phyloP scores from a whole-genome alignment of 2,329 filamentous ascomycete genomes.

The Ilyonectria sp. region DNA sequence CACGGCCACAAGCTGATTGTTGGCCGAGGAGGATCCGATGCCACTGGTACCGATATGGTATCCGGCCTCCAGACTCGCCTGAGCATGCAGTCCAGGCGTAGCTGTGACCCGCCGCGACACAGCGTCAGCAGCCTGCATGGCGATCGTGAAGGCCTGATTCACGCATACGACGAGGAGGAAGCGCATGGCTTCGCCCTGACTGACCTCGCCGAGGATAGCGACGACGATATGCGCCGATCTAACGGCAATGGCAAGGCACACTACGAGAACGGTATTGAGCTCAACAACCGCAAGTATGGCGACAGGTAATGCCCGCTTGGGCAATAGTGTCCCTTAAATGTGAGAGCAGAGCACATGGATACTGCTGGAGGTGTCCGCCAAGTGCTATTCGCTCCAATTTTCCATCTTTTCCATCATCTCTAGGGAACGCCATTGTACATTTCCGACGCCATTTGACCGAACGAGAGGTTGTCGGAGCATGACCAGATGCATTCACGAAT shows the following conservation, averaged over 20 bases:
- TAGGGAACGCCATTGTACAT: constrained; percentile 47
- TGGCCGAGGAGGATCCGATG: constrained; percentile 76
- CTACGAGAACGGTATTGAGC: constrained; percentile 63
- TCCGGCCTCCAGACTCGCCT: constrained; percentile 90
- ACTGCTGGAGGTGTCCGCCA: constrained; percentile 15
- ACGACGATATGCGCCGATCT: constrained; percentile 67
- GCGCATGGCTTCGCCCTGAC: constrained; percentile 80
- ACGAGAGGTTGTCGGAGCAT: constrained; percentile 39
- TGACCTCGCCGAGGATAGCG: constrained; percentile 84
- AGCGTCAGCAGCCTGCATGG: constrained; percentile 75
- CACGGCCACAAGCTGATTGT: constrained; percentile 80
- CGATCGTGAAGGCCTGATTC: constrained; percentile 88
- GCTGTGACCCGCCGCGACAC: constrained; percentile 75
- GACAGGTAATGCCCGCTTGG: constrained; percentile 48
- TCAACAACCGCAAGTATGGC: constrained; percentile 63
- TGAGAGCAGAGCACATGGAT: constrained; percentile 25
- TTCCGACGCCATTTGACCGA: constrained; percentile 44
- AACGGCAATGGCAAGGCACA: constrained; percentile 62
- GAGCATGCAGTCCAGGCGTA: constrained; percentile 92
- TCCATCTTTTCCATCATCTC: constrained; percentile 39
- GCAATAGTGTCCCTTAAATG: constrained; percentile 37
- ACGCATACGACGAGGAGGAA: constrained; percentile 90
- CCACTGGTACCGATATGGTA: constrained; percentile 91
- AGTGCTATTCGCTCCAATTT: constrained; percentile 28
- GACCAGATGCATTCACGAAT: constrained; percentile 42